Base-by-base conservation (phyloP, 768 basidiomycete species). In the Phaeolepiota aurea region DNA sequence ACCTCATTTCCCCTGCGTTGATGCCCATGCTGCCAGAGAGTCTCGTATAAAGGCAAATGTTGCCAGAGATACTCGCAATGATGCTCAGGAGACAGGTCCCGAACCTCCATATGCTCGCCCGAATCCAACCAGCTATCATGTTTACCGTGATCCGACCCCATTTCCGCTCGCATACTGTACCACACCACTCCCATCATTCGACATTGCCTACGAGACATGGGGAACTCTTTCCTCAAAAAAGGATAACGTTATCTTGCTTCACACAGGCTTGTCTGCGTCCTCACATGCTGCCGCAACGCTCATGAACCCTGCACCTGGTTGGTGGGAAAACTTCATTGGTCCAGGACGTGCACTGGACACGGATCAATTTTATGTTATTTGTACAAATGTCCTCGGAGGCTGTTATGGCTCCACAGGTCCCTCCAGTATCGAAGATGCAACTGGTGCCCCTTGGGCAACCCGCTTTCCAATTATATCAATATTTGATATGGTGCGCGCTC, bases 241-340 rank as follows among this genome's bases (percentile, higher is more conserved):
- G 32, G 83, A 90, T 58, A 98, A 99, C 54, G 94, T 76, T 37
- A 92, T 99, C 37, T 79, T 99, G 10, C 74, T 99, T 9, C 93
- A 97, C 54, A 99, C 96, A 0, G 96, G 96, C 13, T 75, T 99
- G 2, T 93, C 89, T 9, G 96, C 93, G 0, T 93, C 90, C 1
- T 96, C 92, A 0, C 96, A 99, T 63, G 90, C 92, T 0, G 87
- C 90, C 2, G 81, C 87, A 15, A 91, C 91, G 0, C 54, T 68
- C 3, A 58, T 66, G 3, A 99, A 94, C 50, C 73, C 83, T 1
- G 61, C 85, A 0, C 79, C 85, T 5, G 94, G 96, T 3, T 99
- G 96, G 96, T 99, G 96, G 96, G 88, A 98, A 63, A 84, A 86
- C 53, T 99, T 98, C 63, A 92, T 99, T 48, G 96, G 96, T 0